Conservation (phyloP, 2,329 filamentous ascomycete species). For the Zymoseptoria tritici region DNA sequence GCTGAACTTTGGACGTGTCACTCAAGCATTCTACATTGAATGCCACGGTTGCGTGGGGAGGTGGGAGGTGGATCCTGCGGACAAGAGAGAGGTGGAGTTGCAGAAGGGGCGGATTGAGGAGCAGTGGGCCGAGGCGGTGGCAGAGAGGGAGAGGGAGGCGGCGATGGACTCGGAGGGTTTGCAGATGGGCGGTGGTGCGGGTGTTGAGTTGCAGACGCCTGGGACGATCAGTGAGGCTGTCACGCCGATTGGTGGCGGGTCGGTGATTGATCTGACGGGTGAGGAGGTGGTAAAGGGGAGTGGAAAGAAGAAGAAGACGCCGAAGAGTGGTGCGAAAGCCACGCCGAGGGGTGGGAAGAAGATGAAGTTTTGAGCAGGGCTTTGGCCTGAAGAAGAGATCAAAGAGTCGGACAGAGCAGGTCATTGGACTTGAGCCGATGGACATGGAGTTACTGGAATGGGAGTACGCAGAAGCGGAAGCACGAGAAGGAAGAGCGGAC, state of each 20-base stretch:
- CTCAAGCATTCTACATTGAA: conserved; percentile 46
- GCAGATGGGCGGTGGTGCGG: not conserved
- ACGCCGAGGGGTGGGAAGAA: not conserved
- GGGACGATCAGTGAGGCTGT: conserved; percentile 16
- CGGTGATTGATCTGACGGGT: not conserved
- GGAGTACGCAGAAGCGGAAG: too few species aligned
- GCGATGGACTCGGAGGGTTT: conserved; percentile 1
- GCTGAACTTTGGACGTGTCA: conserved; percentile 37
- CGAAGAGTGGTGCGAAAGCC: not conserved
- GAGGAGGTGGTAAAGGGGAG: not conserved
- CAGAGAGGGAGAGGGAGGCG: conserved; percentile 5
- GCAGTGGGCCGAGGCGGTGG: not conserved
- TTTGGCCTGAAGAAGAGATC: not conserved
- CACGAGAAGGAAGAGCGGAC: too few species aligned
- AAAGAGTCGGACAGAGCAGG: too few species aligned
- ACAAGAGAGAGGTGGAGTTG: conserved; percentile 6
- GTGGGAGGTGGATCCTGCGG: conserved; percentile 25
- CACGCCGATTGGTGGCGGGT: conserved; percentile 12
- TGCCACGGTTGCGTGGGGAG: conserved; percentile 41
- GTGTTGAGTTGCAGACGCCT: conserved; percentile 6
- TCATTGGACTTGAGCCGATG: too few species aligned
- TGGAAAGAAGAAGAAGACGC: not conserved
- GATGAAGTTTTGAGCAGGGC: not conserved
- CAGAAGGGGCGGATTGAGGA: conserved; percentile 6
- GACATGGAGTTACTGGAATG: too few species aligned